phyloP scores from a whole-genome alignment of 352 stramenopile species.

The Globisporangium irregulare region DNA sequence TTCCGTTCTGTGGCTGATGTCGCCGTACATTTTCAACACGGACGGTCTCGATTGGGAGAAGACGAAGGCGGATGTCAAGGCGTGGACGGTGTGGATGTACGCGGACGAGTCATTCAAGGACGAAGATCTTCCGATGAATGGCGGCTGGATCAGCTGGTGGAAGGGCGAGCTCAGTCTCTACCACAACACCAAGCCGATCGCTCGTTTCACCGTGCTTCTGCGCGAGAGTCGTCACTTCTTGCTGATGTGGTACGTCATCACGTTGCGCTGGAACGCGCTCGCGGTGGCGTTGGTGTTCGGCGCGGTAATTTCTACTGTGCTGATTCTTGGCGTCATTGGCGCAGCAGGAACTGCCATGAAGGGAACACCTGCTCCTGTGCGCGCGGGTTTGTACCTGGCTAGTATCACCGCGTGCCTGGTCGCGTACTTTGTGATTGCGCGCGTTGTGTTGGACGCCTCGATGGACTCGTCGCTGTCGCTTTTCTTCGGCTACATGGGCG shows the following conservation, averaged over 20 bases:
- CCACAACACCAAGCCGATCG: conserved; percentile 68
- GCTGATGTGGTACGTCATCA: conserved; percentile 84
- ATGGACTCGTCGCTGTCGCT: conserved; percentile 46
- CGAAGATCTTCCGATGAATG: conserved; percentile 55
- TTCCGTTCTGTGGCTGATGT: conserved; percentile 65
- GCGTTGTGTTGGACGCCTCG: conserved; percentile 34
- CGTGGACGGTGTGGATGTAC: conserved; percentile 85
- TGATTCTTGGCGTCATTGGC: conserved; percentile 54
- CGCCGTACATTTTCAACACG: conserved; percentile 86
- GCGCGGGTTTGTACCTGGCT: conserved; percentile 52
- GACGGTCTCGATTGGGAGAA: conserved; percentile 84
- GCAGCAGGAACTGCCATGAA: conserved; percentile 30
- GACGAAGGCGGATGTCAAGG: conserved; percentile 70
- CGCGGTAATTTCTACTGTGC: conserved; percentile 48
- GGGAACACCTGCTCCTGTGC: conserved; percentile 32
- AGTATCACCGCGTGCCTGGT: conserved; percentile 34
- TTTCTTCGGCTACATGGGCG: conserved; percentile 80
- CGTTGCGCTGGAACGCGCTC: conserved; percentile 54
- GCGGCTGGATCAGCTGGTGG: conserved; percentile 84
- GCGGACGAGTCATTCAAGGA: conserved; percentile 61
- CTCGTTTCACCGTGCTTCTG: conserved; percentile 70
- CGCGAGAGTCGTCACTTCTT: conserved; percentile 80
- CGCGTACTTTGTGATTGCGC: conserved; percentile 47
- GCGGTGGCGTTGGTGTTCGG: conserved; percentile 56
- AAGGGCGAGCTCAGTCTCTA: conserved; percentile 72